A percentile compares a stretch with the other conserved stretches of the same genome.
Conservation (phyloP, 345 rosid genomes). For the Populus alba region DNA sequence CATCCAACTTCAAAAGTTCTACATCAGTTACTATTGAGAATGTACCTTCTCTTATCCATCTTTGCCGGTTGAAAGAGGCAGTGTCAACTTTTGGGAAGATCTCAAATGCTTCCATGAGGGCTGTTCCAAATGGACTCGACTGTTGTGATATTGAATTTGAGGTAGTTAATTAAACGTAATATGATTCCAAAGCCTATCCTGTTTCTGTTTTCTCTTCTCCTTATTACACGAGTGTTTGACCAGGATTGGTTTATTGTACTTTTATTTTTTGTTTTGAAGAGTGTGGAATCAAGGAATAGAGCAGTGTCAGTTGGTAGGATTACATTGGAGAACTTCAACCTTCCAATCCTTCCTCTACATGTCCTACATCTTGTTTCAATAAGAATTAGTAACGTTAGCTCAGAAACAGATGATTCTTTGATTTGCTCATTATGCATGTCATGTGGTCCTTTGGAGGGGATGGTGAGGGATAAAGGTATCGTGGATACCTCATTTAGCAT, state of each 20-base stretch:
- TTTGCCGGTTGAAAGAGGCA: slow-evolving; percentile 14
- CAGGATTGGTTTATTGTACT: neutral
- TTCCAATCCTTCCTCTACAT: slow-evolving; percentile 14
- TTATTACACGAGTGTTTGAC: no score
- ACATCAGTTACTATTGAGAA: slow-evolving; percentile 21
- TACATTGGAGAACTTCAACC: slow-evolving; percentile 11
- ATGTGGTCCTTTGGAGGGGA: slow-evolving; percentile 27
- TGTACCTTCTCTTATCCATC: slow-evolving; percentile 16
- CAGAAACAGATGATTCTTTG: slow-evolving; percentile 22
- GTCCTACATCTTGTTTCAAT: slow-evolving; percentile 2
- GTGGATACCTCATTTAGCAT: slow-evolving; percentile 18
- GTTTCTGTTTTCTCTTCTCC: neutral
- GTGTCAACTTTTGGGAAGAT: slow-evolving; percentile 16
- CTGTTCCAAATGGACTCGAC: slow-evolving; percentile 18
- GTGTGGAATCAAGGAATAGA: slow-evolving; percentile 12
- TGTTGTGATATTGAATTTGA: slow-evolving; percentile 29
- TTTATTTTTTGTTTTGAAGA: slow-evolving; percentile 11
- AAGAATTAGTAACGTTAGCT: slow-evolving; percentile 24
- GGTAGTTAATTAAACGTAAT: slow-evolving; percentile 12
- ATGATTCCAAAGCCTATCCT: neutral
- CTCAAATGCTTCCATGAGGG: slow-evolving; percentile 19
- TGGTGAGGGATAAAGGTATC: slow-evolving; percentile 11
- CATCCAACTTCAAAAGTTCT: slow-evolving; percentile 7
- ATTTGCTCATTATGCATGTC: slow-evolving; percentile 20
- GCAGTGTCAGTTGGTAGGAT: slow-evolving; percentile 22